phyloP scores from a whole-genome alignment of 1,284 basidiomycete genomes.

The Pseudozyma sp. region DNA sequence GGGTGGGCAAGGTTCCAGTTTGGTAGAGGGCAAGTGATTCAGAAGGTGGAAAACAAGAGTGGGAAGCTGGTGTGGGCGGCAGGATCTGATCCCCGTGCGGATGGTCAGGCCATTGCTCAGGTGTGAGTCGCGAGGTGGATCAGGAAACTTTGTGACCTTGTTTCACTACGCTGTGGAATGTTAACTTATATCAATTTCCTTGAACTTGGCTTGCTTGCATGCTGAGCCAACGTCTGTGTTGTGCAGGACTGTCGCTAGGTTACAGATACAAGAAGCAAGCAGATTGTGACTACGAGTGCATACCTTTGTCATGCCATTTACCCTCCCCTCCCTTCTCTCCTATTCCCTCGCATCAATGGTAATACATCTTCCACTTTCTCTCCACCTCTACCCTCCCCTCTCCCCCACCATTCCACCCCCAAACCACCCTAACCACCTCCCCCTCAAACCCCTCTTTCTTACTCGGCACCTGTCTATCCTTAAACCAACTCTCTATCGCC shows the following conservation, averaged over 20 bases:
- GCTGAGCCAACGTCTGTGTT: no score
- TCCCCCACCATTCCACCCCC: slow-evolving; percentile 30
- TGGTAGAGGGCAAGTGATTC: slow-evolving; percentile 80
- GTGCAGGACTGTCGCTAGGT: no score
- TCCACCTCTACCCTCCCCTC: slow-evolving; percentile 16
- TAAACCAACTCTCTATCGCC: slow-evolving; percentile 43
- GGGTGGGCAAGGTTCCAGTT: slow-evolving; percentile 79
- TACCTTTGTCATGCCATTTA: no score
- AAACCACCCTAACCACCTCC: slow-evolving; percentile 22
- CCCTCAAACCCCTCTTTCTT: slow-evolving; percentile 39
- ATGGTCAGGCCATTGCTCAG: slow-evolving; percentile 88
- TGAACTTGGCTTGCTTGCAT: no score
- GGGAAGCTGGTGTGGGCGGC: slow-evolving; percentile 54
- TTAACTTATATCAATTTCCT: no score
- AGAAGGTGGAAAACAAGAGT: slow-evolving; percentile 19
- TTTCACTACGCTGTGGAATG: no score
- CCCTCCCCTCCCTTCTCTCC: background rate
- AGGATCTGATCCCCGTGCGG: slow-evolving; percentile 45
- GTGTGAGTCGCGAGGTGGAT: slow-evolving; percentile 72
- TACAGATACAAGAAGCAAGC: no score
- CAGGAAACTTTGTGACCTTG: background rate
- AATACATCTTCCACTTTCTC: slow-evolving; percentile 35
- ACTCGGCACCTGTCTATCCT: slow-evolving; percentile 25
- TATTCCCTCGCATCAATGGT: slow-evolving; percentile 20
- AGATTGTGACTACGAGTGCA: no score